These are phyloP conservation scores for Acer saccharum DNA, from an alignment of 345 rosid species.

Conservation along the genomic window DNA sequence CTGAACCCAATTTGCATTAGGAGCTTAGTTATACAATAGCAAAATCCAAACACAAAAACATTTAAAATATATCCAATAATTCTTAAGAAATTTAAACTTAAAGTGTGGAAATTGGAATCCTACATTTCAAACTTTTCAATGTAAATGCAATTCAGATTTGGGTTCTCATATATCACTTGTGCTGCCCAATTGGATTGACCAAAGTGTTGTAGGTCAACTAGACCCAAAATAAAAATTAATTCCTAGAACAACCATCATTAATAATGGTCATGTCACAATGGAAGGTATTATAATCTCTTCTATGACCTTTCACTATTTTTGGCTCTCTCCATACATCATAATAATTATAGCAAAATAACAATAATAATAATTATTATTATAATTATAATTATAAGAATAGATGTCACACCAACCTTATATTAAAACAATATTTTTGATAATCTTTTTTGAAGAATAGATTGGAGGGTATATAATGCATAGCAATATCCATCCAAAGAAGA, in stretches of 20 bases:
- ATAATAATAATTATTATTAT: not conserved
- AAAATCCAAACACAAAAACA: no score
- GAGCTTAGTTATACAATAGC: no score
- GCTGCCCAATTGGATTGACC: not conserved
- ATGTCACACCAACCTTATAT: constrained; percentile 25
- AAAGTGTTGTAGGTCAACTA: not conserved
- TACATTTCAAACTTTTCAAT: not conserved
- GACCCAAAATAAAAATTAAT: not conserved
- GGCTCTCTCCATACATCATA: not conserved
- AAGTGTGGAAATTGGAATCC: not conserved
- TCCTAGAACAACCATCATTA: not conserved
- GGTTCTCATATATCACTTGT: not conserved
- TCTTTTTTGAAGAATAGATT: not conserved
- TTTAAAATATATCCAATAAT: no score
- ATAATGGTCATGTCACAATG: constrained; percentile 10
- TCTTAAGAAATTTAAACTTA: no score
- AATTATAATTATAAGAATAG: constrained; percentile 5
- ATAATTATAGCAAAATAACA: not conserved
- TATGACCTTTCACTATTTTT: constrained; percentile 8
- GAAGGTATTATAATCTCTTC: not conserved
- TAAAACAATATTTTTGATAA: not conserved
- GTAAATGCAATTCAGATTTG: not conserved
- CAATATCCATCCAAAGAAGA: not conserved
- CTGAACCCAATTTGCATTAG: no score
- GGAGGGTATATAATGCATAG: not conserved